phyloP scores from a whole-genome alignment of 306 rosid genomes.

The Vigna unguiculata region DNA sequence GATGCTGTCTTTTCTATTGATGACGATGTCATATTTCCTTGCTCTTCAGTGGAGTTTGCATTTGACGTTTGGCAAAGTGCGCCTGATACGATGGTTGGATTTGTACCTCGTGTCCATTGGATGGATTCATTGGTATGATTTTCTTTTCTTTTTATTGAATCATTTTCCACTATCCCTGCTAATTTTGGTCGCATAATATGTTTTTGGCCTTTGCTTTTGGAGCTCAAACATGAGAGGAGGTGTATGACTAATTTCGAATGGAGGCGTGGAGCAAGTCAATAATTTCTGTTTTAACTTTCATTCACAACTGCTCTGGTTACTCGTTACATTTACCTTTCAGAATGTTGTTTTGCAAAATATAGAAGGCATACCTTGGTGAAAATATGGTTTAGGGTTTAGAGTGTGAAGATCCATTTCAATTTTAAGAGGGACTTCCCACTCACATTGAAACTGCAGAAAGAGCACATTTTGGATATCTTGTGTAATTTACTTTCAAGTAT shows the following conservation, averaged over 20 bases:
- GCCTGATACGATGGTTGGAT: conserved; percentile 94
- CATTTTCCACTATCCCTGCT: conserved; percentile 6
- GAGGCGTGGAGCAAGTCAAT: not conserved
- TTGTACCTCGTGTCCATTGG: conserved; percentile 97
- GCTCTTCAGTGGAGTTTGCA: conserved; percentile 89
- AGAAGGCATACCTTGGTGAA: conserved; percentile 8
- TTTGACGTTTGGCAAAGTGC: conserved; percentile 95
- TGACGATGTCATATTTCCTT: conserved; percentile 92
- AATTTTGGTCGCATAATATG: not conserved
- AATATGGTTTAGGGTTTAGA: not conserved
- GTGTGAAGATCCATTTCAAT: conserved; percentile 18
- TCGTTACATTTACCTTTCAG: conserved; percentile 7
- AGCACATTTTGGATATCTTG: not conserved
- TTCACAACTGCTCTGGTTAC: conserved; percentile 4
- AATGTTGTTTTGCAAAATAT: not conserved
- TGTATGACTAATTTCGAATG: conserved; percentile 9
- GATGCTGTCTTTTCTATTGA: conserved; percentile 92
- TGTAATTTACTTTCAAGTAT: conserved; percentile 3
- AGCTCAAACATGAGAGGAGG: conserved; percentile 1
- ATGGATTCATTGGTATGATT: conserved; percentile 66
- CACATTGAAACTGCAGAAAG: conserved; percentile 1
- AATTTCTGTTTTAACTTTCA: conserved; percentile 14
- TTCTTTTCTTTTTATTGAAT: not conserved
- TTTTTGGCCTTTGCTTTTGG: conserved; percentile 23
- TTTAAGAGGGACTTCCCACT: not conserved